These are phyloP conservation scores for Saccharomycopsis selenospora DNA, from an alignment of 805 yeast species.

Conservation along the genomic window DNA sequence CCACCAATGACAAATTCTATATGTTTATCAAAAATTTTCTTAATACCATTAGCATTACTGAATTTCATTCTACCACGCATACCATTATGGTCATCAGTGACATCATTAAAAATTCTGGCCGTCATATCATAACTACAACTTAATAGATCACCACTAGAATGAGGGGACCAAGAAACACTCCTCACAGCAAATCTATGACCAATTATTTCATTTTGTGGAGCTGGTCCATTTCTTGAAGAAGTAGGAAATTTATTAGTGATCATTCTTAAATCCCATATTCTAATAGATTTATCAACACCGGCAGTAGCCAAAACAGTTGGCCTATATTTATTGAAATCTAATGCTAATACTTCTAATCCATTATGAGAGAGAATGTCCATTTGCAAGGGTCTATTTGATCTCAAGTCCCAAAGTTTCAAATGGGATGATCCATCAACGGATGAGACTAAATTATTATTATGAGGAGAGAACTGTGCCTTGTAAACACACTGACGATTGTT, in stretches of 20 bases:
- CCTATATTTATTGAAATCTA: conserved; percentile 90
- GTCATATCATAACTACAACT: conserved; percentile 92
- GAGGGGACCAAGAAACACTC: conserved; percentile 85
- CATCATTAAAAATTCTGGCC: conserved; percentile 76
- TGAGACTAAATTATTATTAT: conserved; percentile 60
- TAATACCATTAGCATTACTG: conserved; percentile 43
- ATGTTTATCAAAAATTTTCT: conserved; percentile 58
- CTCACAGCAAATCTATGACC: conserved; percentile 91
- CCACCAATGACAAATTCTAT: conserved; percentile 87
- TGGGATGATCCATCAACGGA: conserved; percentile 71
- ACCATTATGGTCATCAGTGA: conserved; percentile 49
- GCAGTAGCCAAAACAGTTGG: conserved; percentile 75
- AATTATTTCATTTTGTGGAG: conserved; percentile 66
- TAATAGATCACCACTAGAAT: conserved; percentile 58
- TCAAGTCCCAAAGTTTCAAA: conserved; percentile 73
- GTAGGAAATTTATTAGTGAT: conserved; percentile 33
- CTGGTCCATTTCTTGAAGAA: conserved; percentile 40
- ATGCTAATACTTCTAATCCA: conserved; percentile 70
- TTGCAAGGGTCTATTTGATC: conserved; percentile 54
- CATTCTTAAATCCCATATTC: conserved; percentile 86
- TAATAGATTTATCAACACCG: conserved; percentile 82
- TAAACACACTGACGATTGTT: conserved; percentile 57
- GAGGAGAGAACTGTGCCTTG: conserved; percentile 78
- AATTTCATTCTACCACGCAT: conserved; percentile 26
- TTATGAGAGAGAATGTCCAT: conserved; percentile 63